Base-by-base conservation (phyloP, 345 rosid species). In the Eutrema heterophyllum region DNA sequence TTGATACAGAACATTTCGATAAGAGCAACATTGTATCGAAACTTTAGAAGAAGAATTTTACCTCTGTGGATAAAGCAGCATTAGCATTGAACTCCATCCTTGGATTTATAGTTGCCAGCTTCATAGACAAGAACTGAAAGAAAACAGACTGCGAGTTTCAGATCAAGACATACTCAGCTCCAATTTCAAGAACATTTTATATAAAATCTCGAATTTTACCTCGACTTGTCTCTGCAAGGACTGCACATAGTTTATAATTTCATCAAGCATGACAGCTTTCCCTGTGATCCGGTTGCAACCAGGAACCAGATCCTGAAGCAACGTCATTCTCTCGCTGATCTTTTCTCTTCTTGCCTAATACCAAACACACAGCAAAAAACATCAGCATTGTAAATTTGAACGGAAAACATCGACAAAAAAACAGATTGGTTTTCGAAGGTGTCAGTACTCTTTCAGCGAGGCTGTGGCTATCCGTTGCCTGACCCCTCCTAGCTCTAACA, bases 251-350 rank as follows among this genome's bases (percentile, higher is more conserved):
- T 91, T 94, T 24, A 94, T 94, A 68, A 94, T 94, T 53, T 94
- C 98, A 79, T 94, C 98, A 35, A 94, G 93, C 98, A 94, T 94
- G 43, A 88, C 86, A 0, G 98, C 98, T 78, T 94, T 94, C 46
- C 98, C 88, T 6, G 88, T 79, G 12, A 94, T 89, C 88, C 91
- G 89, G 67, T 88, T 91, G 68, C 98, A 94, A 27, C 93, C 95
- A 21, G 98, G 98, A 43, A 94, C 98, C 64, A 94, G 90, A 81
- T 94, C 97, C 72, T 94, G 98, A 21, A 94, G 95, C 53, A 89
- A 89, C 70, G 91, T 91, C 98, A 94, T 94, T 57, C 89, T 80
- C 79, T 87, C 95, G 56, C 97, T 91, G 39, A 94, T 94, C 80
- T 94, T 94, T 78, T 93, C 98, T 74, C 98, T 80, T 51, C 98